Conservation (phyloP, 73 alveolate genomes). For the Effrenium voratum region DNA sequence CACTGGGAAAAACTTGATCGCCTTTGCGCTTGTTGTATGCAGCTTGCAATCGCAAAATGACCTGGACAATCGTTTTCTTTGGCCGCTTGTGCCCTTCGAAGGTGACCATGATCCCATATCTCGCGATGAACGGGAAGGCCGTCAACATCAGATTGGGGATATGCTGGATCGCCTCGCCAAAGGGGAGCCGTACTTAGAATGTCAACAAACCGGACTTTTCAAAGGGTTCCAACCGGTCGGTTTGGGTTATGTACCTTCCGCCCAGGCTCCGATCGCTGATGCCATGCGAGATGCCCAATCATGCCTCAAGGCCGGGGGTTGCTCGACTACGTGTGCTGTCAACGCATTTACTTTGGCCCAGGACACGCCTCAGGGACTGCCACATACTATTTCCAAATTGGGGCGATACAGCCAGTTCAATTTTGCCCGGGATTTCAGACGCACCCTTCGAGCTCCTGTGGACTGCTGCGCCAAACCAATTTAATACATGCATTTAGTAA, state of each 20-base stretch:
- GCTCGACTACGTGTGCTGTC: background rate
- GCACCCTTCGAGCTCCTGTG: background rate
- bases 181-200: background rate
- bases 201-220: too few species aligned
- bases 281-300: constrained; percentile 20
- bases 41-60: too few species aligned
- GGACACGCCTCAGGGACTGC: constrained; percentile 30
- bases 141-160: background rate
- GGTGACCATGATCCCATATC: background rate
- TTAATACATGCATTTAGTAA: background rate
- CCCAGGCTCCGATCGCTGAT: background rate
- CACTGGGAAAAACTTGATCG: too few species aligned
- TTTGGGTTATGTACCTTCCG: too few species aligned
- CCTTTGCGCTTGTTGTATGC: too few species aligned
- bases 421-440: background rate
- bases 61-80: too few species aligned
- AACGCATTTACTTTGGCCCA: background rate
- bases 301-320: background rate
- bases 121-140: background rate
- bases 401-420: background rate
- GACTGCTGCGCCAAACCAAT: background rate
- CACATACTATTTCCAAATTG: background rate
- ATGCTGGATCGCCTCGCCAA: constrained; percentile 46
- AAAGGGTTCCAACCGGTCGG: background rate
- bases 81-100: background rate